These are phyloP conservation scores for Lolium multiflorum DNA, from an alignment of 176 grass and related monocot genomes.

Conservation along the genomic window DNA sequence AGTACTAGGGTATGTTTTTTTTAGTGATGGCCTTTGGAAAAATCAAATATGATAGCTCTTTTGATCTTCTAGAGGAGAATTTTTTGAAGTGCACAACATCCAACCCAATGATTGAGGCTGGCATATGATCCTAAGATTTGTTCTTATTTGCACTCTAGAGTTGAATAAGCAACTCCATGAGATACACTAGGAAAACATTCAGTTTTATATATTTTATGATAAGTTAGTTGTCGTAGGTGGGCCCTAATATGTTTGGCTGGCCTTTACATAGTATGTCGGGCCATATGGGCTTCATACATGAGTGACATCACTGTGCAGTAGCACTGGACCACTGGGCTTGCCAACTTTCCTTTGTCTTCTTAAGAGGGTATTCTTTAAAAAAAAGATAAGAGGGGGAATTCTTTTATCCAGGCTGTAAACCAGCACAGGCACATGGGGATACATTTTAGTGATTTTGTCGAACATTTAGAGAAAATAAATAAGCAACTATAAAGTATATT, in stretches of 20 bases:
- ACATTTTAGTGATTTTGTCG: neutral
- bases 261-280: conserved; percentile 15
- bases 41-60: neutral
- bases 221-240: neutral
- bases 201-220: neutral
- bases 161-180: neutral
- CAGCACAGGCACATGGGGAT: neutral
- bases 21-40: neutral
- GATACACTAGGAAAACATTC: neutral
- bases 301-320: neutral
- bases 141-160: neutral
- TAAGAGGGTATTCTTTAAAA: neutral
- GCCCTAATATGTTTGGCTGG: conserved; percentile 23
- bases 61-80: conserved; percentile 1
- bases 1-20: neutral
- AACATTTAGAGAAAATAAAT: neutral
- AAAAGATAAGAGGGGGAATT: neutral
- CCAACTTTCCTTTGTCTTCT: neutral
- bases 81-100: conserved; percentile 24
- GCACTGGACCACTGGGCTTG: neutral
- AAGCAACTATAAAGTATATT: neutral
- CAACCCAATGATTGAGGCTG: neutral
- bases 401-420: neutral
- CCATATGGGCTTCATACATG: conserved; percentile 28
- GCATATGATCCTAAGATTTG: conserved; percentile 19